phyloP scores from a whole-genome alignment of 2,329 filamentous ascomycete species.

The Aureobasidium sp. region DNA sequence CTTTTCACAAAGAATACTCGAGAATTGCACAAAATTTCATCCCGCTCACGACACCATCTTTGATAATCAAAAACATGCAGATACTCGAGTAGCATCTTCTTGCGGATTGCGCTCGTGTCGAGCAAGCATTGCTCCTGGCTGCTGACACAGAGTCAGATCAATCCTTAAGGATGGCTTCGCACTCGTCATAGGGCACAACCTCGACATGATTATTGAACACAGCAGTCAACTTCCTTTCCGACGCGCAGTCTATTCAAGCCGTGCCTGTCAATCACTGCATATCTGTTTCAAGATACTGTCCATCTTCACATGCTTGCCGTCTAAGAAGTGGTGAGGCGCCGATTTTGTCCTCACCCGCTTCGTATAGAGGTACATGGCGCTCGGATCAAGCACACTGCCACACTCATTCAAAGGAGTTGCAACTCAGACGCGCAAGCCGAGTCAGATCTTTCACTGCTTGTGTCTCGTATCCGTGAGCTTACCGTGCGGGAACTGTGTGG shows the following conservation, averaged over 20 bases:
- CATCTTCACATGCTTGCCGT: conserved; percentile 1
- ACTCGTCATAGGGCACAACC: not conserved
- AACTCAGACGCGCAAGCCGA: conserved; percentile 7
- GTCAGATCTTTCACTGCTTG: conserved; percentile 9
- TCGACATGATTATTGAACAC: not conserved
- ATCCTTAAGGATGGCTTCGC: not conserved
- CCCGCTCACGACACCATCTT: not conserved
- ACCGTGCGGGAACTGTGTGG: conserved; percentile 1
- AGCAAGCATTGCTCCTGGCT: not conserved
- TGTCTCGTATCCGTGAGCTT: conserved; percentile 11
- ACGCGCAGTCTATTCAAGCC: not conserved
- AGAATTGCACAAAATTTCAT: not conserved
- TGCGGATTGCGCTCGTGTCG: not conserved
- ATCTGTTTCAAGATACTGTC: not conserved
- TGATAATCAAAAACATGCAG: not conserved
- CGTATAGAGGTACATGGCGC: not conserved
- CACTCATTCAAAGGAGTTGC: not conserved
- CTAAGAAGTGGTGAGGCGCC: too few species aligned
- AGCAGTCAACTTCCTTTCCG: not conserved
- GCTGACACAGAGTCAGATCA: not conserved
- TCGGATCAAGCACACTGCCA: conserved; percentile 9
- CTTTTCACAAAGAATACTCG: not conserved
- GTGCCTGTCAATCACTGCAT: not conserved
- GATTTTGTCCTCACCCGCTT: not conserved
- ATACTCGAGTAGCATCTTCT: too few species aligned